Conservation (phyloP, 2,329 filamentous ascomycete genomes). For the Clonostachys rosea region DNA sequence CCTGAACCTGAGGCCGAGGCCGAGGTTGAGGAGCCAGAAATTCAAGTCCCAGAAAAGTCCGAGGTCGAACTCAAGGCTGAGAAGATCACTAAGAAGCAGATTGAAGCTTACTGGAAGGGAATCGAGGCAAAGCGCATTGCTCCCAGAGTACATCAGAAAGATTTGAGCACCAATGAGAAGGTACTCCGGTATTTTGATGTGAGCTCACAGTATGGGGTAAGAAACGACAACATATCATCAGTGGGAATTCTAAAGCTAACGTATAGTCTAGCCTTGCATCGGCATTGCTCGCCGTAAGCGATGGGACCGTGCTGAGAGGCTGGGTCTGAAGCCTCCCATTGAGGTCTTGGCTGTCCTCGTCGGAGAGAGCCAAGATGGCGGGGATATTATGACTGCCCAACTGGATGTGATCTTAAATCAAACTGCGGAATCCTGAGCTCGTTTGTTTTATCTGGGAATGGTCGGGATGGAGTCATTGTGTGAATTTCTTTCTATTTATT, state of each 20-base stretch:
- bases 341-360: slow-evolving; percentile 85
- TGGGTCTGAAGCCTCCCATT: slow-evolving; percentile 84
- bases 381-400: slow-evolving; percentile 60
- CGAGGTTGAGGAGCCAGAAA: slow-evolving; percentile 13
- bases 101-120: slow-evolving; percentile 71
- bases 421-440: too few relatives aligned
- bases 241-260: background rate
- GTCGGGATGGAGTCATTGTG: background rate
- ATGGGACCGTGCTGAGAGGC: slow-evolving; percentile 78
- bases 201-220: slow-evolving; percentile 84
- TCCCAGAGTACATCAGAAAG: slow-evolving; percentile 73
- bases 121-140: slow-evolving; percentile 67
- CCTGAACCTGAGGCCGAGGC: slow-evolving; percentile 9
- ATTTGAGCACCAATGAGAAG: slow-evolving; percentile 71
- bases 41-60: slow-evolving; percentile 30
- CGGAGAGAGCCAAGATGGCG: slow-evolving; percentile 43
- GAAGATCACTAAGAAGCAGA: slow-evolving; percentile 61
- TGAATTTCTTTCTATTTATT: background rate
- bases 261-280: slow-evolving; percentile 67
- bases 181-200: slow-evolving; percentile 90
- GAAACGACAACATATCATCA: slow-evolving; percentile 26
- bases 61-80: slow-evolving; percentile 54
- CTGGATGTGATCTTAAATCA: slow-evolving; percentile 59
- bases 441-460: too few relatives aligned
- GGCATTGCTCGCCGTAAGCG: slow-evolving; percentile 77